Conservation (phyloP, 352 stramenopile genomes). For the Paralagenidium karlingii region DNA sequence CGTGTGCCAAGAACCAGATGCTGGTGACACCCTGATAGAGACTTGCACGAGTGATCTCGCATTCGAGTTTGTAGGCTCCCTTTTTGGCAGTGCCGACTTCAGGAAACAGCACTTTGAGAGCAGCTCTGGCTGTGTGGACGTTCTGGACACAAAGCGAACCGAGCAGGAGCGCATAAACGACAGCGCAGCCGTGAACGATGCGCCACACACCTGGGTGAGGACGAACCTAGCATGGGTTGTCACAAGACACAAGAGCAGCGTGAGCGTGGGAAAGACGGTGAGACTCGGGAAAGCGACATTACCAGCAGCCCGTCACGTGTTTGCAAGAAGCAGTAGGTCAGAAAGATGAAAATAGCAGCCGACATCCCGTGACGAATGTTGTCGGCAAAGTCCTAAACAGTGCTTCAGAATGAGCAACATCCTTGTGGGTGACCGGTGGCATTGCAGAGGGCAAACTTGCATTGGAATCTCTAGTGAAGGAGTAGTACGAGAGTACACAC, state of each 20-base stretch:
- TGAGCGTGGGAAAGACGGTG: neutral
- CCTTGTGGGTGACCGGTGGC: neutral
- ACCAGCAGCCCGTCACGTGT: conserved; percentile 69
- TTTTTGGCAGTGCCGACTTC: conserved; percentile 41
- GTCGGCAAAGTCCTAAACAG: conserved; percentile 27
- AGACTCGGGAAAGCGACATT: conserved; percentile 5
- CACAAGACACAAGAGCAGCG: neutral
- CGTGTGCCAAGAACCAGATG: conserved; percentile 79
- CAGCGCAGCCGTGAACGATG: conserved; percentile 63
- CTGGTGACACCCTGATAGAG: conserved; percentile 58
- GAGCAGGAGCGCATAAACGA: conserved; percentile 68
- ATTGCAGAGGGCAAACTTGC: conserved; percentile 3
- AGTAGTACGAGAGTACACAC: conserved; percentile 58
- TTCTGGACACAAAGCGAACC: conserved; percentile 59
- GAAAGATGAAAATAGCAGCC: conserved; percentile 60
- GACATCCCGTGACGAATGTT: conserved; percentile 54
- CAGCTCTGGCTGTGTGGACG: conserved; percentile 31
- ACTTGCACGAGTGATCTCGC: conserved; percentile 41
- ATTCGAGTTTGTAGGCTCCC: conserved; percentile 21
- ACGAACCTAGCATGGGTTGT: too few relatives aligned
- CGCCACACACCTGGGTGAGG: conserved; percentile 69
- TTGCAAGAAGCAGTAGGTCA: conserved; percentile 80
- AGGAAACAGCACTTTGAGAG: conserved; percentile 65
- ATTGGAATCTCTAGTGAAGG: conserved; percentile 67
- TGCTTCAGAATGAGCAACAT: neutral